phyloP scores from a whole-genome alignment of 306 rosid species.

The Myrica gale region DNA sequence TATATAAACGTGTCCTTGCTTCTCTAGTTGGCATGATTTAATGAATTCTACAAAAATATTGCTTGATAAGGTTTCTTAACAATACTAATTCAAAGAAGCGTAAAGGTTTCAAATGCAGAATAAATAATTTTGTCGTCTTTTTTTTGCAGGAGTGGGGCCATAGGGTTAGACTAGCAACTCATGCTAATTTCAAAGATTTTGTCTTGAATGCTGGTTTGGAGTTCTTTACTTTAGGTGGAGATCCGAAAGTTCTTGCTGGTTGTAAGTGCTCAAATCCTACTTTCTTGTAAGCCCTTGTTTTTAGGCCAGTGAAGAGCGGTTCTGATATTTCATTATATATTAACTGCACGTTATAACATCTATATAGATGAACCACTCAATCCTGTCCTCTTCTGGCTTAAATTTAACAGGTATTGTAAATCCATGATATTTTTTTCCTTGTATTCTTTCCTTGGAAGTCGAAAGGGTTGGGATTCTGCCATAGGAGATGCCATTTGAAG shows the following conservation, averaged over 20 bases:
- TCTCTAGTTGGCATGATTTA: background rate
- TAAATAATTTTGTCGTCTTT: slow-evolving; percentile 12
- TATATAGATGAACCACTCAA: background rate
- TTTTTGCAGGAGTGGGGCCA: slow-evolving; percentile 80
- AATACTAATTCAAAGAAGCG: background rate
- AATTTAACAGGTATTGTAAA: no score
- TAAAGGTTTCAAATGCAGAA: background rate
- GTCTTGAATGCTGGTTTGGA: slow-evolving; percentile 83
- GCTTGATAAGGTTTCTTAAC: background rate
- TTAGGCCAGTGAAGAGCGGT: slow-evolving; percentile 11
- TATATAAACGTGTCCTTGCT: background rate
- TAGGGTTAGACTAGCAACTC: slow-evolving; percentile 90
- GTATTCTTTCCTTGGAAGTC: slow-evolving; percentile 21
- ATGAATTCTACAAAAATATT: background rate
- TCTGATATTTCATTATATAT: background rate
- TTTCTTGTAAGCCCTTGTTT: slow-evolving; percentile 18
- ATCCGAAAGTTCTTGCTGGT: slow-evolving; percentile 96
- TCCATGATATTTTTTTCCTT: slow-evolving; percentile 1
- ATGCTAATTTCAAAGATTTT: slow-evolving; percentile 88
- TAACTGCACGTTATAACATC: background rate
- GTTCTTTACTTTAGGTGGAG: slow-evolving; percentile 92
- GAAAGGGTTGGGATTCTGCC: background rate
- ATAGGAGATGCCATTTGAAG: background rate
- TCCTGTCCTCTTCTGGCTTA: no score
- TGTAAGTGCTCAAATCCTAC: slow-evolving; percentile 62